Conservation (phyloP, 441 rosid genomes). For the Populus hybrid region DNA sequence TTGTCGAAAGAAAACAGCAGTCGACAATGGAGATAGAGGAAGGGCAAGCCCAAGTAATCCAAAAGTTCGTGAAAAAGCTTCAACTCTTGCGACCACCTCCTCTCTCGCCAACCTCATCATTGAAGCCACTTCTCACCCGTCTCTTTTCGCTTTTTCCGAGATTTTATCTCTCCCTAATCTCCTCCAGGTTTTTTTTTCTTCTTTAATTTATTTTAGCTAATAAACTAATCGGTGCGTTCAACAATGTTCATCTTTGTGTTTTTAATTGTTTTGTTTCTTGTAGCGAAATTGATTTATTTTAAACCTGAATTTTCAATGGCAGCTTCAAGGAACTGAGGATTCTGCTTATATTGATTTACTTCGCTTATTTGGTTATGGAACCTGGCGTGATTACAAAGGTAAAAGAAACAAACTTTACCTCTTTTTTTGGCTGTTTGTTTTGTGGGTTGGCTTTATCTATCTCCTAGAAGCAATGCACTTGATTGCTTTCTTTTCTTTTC, state of each 20-base stretch:
- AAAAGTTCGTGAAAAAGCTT: conserved; percentile 56
- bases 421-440: neutral
- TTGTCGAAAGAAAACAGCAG: neutral
- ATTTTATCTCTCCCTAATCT: conserved; percentile 61
- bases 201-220: neutral
- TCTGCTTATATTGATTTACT: conserved; percentile 48
- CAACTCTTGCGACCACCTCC: conserved; percentile 37
- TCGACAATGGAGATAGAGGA: conserved; percentile 67
- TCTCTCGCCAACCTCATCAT: conserved; percentile 41
- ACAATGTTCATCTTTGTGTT: neutral
- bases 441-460: neutral
- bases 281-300: too few species aligned
- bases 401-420: conserved; percentile 12
- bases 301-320: conserved; percentile 20
- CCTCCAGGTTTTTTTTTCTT: conserved; percentile 26
- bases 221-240: neutral
- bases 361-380: conserved; percentile 71
- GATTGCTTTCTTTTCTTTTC: too few species aligned
- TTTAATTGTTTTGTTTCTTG: too few species aligned
- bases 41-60: conserved; percentile 59
- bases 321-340: conserved; percentile 70
- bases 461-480: neutral
- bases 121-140: conserved; percentile 54
- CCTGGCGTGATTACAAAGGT: conserved; percentile 81
- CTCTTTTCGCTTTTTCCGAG: conserved; percentile 85